Base-by-base conservation (phyloP, 192 early-diverging fungal species). In the Allomyces macrogynus region DNA sequence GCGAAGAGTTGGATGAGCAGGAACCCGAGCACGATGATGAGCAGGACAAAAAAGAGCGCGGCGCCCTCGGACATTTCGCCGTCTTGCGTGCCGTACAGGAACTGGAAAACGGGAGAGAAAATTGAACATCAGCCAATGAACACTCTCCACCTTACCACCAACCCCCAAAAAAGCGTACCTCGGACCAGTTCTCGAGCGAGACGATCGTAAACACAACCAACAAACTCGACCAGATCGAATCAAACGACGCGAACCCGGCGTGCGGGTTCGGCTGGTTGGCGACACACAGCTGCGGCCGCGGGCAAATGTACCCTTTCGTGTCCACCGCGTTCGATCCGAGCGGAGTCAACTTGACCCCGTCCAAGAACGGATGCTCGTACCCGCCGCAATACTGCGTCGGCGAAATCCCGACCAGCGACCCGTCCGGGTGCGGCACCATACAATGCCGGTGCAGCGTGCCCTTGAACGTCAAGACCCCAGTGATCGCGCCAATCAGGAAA, bases 1-100 rank as follows among this genome's bases (percentile, higher is more conserved):
- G 82, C 70, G 64, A 84, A 84, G 42, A 84, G 67, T 64, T 84
- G 81, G 60, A 84, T 68, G 60, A 84, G 71, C 82, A 80, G 81
- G 66, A 79, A 81, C 66, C 81, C 79, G 75, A 84, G 76, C 16
- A 84, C 73, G 23, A 84, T 63, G 10, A 82, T 74, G 54, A 78
- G 69, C n/a, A 79, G 24, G n/a, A 84, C 73, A 69, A 82, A 84
- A 61, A 76, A 84, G 42, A 80, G 43, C 43, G 76, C 67, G 0
- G 80, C 72, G 68, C 75, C 67, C 22, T 65, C 62, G 49, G 77
- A 80, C 42, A 40, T 40, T 40, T 40, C 32, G 32, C 80, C 80
- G 1, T 80, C 72, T 69, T 40, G 32, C 32, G 32, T 40, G 32
- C 32, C 32, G 32, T 40, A 40, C 4, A 40, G 32, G 32, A 40